Percentiles rank a stretch among this genome's conserved stretches.
phyloP scores from a whole-genome alignment of 352 stramenopile species.

The Paralagenidium karlingii region DNA sequence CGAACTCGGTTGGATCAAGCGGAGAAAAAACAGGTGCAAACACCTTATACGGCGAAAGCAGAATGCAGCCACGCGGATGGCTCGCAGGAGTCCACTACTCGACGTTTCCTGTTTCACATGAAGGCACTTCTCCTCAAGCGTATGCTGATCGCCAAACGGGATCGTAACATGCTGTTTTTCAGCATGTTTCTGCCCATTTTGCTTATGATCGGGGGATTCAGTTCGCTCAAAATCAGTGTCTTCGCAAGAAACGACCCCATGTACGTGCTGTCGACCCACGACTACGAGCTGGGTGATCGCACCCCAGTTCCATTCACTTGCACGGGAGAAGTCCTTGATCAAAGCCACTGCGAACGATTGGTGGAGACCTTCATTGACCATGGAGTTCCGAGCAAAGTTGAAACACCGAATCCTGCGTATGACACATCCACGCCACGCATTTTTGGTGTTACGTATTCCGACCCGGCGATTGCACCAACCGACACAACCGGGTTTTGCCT shows the following conservation, averaged over 20 bases:
- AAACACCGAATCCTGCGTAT: constrained; percentile 22
- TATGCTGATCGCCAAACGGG: constrained; percentile 29
- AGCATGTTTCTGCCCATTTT: constrained; percentile 53
- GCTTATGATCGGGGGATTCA: constrained; percentile 52
- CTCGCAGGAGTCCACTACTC: not conserved
- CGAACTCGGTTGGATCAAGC: constrained; percentile 17
- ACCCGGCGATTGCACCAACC: constrained; percentile 20
- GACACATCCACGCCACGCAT: constrained; percentile 17
- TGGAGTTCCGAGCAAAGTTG: constrained; percentile 14
- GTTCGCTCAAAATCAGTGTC: constrained; percentile 32
- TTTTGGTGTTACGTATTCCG: constrained; percentile 35
- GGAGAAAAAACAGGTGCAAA: constrained; percentile 38
- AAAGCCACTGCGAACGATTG: constrained; percentile 7
- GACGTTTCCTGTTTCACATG: constrained; percentile 29
- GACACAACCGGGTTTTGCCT: constrained; percentile 45
- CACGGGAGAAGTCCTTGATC: not conserved
- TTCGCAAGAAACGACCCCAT: constrained; percentile 38
- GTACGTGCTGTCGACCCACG: constrained; percentile 14
- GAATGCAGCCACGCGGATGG: not conserved
- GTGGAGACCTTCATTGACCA: constrained; percentile 14
- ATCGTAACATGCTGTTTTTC: constrained; percentile 61
- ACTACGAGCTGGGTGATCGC: constrained; percentile 10
- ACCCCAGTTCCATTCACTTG: constrained; percentile 41
- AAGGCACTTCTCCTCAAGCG: constrained; percentile 46
- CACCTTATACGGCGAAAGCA: constrained; percentile 1